phyloP scores from a whole-genome alignment of 306 rosid genomes.

The Gynostemma pentaphyllum region DNA sequence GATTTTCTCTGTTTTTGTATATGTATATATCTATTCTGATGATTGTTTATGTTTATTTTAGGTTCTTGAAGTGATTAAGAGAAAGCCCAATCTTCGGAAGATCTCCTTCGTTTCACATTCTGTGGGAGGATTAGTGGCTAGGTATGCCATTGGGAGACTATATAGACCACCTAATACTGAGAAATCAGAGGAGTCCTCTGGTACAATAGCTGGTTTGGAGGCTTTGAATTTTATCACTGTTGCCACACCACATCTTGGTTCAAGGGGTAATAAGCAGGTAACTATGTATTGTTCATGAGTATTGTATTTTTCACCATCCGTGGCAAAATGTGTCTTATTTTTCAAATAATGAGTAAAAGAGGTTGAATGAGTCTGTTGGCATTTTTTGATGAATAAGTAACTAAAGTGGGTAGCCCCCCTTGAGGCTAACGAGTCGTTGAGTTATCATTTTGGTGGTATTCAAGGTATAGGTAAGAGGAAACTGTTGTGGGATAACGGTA shows the following conservation, averaged over 20 bases:
- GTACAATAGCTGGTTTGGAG: conserved; percentile 67
- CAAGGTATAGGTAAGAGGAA: too few species aligned
- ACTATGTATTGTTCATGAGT: neutral
- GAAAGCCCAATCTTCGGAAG: conserved; percentile 52
- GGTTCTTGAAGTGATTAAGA: conserved; percentile 54
- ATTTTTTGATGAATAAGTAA: neutral
- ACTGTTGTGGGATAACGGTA: too few species aligned
- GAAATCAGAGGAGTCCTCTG: conserved; percentile 21
- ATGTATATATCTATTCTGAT: neutral
- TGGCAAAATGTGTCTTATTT: conserved; percentile 11
- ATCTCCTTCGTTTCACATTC: conserved; percentile 84
- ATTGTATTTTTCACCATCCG: neutral
- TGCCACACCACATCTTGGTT: conserved; percentile 95
- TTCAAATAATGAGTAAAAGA: neutral
- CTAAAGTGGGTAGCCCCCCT: too few species aligned
- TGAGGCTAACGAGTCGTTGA: too few species aligned
- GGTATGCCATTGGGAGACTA: conserved; percentile 76
- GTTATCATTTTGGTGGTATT: too few species aligned
- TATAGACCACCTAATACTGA: conserved; percentile 41
- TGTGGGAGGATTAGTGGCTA: conserved; percentile 85
- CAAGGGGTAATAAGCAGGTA: conserved; percentile 93
- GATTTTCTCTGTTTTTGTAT: neutral
- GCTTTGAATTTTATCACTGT: conserved; percentile 75
- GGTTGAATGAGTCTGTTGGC: neutral
- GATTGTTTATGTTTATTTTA: conserved; percentile 18